Percentiles rank a stretch among this genome's conserved stretches.
Evolutionary conservation across 1,284 basidiomycete species (phyloP).

Genomic region (Pyrrhoderma noxium): DNA sequence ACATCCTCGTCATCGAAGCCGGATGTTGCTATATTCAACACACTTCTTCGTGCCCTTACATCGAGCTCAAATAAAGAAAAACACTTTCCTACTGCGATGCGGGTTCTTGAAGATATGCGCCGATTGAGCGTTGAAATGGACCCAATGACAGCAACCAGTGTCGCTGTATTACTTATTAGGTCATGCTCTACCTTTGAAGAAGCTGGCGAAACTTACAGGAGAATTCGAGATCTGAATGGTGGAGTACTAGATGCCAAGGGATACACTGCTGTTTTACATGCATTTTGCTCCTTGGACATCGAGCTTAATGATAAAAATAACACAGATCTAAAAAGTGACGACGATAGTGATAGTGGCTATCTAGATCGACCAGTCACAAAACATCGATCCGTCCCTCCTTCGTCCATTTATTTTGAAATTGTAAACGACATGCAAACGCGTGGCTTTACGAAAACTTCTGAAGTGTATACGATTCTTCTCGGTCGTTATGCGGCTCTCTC

Average conservation of each 20-base stretch:
- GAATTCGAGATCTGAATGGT: constrained; percentile 32
- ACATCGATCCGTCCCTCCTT: constrained; percentile 36
- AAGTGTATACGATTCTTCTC: constrained; percentile 72
- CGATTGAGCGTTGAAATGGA: constrained; percentile 29
- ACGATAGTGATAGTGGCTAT: background rate
- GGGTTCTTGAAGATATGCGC: constrained; percentile 49
- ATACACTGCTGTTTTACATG: constrained; percentile 53
- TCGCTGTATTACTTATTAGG: constrained; percentile 57
- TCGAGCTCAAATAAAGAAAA: constrained; percentile 36
- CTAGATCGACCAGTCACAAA: constrained; percentile 21
- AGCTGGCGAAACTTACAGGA: constrained; percentile 57
- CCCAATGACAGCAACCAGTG: constrained; percentile 38
- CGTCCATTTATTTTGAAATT: constrained; percentile 69
- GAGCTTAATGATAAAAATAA: constrained; percentile 20
- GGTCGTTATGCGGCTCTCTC: constrained; percentile 44
- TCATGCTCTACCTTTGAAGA: constrained; percentile 42
- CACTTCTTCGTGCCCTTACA: constrained; percentile 47
- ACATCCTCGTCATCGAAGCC: no score
- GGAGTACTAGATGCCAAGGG: constrained; percentile 46
- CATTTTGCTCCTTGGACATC: constrained; percentile 55
- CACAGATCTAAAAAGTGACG: background rate
- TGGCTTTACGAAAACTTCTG: constrained; percentile 48
- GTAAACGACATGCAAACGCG: constrained; percentile 76
- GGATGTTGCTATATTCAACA: constrained; percentile 46
- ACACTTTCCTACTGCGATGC: constrained; percentile 40